Evolutionary conservation across 306 rosid species (phyloP).

Genomic region (Chamaecrista fasciculata): DNA sequence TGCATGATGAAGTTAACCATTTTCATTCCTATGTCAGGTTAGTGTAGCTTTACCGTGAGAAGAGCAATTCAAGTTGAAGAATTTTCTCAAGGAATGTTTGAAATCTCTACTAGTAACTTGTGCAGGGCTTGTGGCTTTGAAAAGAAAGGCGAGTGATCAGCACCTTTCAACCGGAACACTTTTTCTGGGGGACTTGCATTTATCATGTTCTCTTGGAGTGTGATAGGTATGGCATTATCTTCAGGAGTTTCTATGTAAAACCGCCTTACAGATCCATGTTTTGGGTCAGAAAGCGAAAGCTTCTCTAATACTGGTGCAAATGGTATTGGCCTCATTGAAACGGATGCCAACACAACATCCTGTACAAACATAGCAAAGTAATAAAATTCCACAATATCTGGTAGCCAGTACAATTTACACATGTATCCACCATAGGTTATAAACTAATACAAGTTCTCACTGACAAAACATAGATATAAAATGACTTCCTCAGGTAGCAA

Average conservation of each 20-base stretch:
- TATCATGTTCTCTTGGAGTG: slow-evolving; percentile 76
- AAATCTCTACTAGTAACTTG: slow-evolving; percentile 84
- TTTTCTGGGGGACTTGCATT: slow-evolving; percentile 73
- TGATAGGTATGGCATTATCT: slow-evolving; percentile 79
- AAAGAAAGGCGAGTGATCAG: slow-evolving; percentile 97
- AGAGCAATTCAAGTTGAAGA: slow-evolving; percentile 28
- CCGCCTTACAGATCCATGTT: slow-evolving; percentile 77
- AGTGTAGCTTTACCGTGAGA: slow-evolving; percentile 14
- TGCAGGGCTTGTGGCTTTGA: slow-evolving; percentile 97
- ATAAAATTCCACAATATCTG: not conserved
- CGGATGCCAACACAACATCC: slow-evolving; percentile 94
- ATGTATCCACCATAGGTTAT: slow-evolving; percentile 11
- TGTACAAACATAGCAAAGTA: slow-evolving; percentile 34
- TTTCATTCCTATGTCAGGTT: slow-evolving; percentile 33
- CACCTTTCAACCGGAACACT: slow-evolving; percentile 72
- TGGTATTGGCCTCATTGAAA: slow-evolving; percentile 89
- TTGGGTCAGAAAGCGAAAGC: slow-evolving; percentile 62
- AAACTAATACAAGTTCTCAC: not conserved
- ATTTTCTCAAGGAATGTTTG: slow-evolving; percentile 45
- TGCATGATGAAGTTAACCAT: slow-evolving; percentile 15
- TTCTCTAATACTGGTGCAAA: slow-evolving; percentile 88
- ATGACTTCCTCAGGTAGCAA: not conserved
- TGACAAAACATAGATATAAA: not conserved
- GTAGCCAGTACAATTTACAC: not conserved
- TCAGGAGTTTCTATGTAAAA: slow-evolving; percentile 78